phyloP scores from a whole-genome alignment of 768 basidiomycete genomes.

The Podaxis rugospora region DNA sequence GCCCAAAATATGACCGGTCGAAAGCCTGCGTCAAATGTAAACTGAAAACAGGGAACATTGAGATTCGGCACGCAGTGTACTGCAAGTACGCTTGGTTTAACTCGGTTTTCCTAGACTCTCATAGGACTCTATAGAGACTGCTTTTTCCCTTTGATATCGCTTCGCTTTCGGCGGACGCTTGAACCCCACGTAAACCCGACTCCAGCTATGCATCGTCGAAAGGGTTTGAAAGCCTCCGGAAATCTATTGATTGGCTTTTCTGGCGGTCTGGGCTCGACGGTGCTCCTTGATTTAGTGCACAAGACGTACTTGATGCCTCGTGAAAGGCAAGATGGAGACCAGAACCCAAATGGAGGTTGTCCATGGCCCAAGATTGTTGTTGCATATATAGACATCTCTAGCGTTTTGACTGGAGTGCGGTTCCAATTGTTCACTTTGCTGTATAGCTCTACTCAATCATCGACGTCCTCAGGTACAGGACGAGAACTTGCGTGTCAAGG shows the following conservation, averaged over 20 bases:
- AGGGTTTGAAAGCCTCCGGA: constrained; percentile 60
- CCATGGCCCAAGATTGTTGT: constrained; percentile 10
- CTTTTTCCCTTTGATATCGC: constrained; percentile 56
- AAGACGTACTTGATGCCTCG: constrained; percentile 47
- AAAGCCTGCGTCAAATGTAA: constrained; percentile 76
- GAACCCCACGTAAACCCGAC: constrained; percentile 55
- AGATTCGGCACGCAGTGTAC: constrained; percentile 77
- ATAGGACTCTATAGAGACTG: constrained; percentile 31
- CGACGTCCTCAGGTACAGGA: constrained; percentile 43
- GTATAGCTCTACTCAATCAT: constrained; percentile 12
- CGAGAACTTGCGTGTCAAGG: constrained; percentile 42
- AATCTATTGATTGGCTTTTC: constrained; percentile 68
- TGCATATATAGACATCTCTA: constrained; percentile 56
- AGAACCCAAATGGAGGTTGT: constrained; percentile 51
- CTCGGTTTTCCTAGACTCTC: neutral
- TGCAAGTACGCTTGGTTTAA: constrained; percentile 57
- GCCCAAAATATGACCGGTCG: constrained; percentile 62
- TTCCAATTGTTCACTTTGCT: neutral
- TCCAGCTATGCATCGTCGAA: constrained; percentile 30
- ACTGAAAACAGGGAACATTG: constrained; percentile 54
- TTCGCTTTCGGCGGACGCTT: constrained; percentile 61
- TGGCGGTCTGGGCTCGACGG: constrained; percentile 75
- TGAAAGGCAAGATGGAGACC: constrained; percentile 39
- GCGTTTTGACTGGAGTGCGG: constrained; percentile 58
- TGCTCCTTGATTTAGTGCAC: constrained; percentile 65